Evolutionary conservation across 2,329 filamentous ascomycete species (phyloP), one percentile per base, ranked within the genome.

Genomic region (Aureobasidium sp.): DNA sequence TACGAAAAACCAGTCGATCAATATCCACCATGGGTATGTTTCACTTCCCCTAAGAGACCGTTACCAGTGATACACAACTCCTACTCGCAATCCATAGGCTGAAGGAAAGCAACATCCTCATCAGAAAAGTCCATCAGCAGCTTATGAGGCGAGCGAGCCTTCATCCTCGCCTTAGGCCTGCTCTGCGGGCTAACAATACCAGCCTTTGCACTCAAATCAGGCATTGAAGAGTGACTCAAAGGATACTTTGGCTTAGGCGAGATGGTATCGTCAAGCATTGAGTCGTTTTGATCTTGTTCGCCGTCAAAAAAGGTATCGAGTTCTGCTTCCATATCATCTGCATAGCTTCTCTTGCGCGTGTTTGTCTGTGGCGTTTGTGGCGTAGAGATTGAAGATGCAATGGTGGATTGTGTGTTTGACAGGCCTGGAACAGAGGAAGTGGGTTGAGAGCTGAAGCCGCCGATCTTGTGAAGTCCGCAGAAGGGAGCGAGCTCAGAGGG

Each of bases 381-480:
- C 44, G 73, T 74, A 67, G 73, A 75, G 66, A 71, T 73, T 6
- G 47, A 76, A 16, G 75, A 73, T 16, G 72, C 72, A 48, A 72
- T 69, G 1, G 74, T 68, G 68, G 62, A 72, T 73, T 64, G 69
- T 67, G 69, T 73, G 70, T 66, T 73, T 58, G 66, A 66, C 64
- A 70, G 66, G 48, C 64, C 68, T 68, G 74, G 64, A 71, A 70
- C 57, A 67, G 68, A 42, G 2, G 50, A 57, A 5, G 34, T 64
- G 59, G 83, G 78, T 70, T 91, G 87, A 32, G 81, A 77, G 34
- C 81, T 82, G 45, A 87, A 75, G 0, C 89, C 89, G 42, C 89
- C 89, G 61, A 89, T 80, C 69, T 86, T 91, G 76, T 90, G 82
- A 66, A 94, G 81, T 29, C 90, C 91, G 71, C 90, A 93, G 71